These are phyloP conservation scores for Pestalotiopsis sp. DNA, from an alignment of 2,329 filamentous ascomycete species.

Conservation along the genomic window DNA sequence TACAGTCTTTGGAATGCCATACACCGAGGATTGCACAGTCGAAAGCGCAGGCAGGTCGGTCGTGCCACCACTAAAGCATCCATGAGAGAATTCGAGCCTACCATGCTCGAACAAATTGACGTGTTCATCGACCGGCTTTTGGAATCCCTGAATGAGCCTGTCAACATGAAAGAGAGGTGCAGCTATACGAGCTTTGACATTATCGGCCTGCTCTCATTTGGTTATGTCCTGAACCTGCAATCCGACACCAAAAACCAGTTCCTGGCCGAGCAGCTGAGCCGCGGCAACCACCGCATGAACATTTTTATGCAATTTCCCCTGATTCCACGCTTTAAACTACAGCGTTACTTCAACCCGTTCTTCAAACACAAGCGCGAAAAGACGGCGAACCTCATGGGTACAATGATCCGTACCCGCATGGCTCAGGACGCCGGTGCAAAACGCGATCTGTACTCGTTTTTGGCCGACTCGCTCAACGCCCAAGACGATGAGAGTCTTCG, in stretches of 20 bases:
- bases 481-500: background rate
- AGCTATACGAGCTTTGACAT: slow-evolving; percentile 19
- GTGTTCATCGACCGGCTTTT: slow-evolving; percentile 11
- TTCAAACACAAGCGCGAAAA: background rate
- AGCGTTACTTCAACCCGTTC: background rate
- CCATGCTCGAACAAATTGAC: slow-evolving; percentile 7
- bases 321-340: background rate
- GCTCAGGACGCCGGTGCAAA: slow-evolving; percentile 14
- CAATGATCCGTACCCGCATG: slow-evolving; percentile 20
- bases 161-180: slow-evolving; percentile 18
- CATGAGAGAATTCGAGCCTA: slow-evolving; percentile 8
- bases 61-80: slow-evolving; percentile 6
- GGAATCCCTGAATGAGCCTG: slow-evolving; percentile 7
- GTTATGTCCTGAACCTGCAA: slow-evolving; percentile 20
- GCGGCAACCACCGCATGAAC: background rate
- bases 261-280: background rate
- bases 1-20: slow-evolving; percentile 13
- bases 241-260: slow-evolving; percentile 16
- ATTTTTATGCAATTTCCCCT: background rate
- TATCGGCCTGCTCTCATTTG: slow-evolving; percentile 22
- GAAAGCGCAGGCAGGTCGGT: slow-evolving; percentile 8
- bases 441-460: slow-evolving; percentile 21
- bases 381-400: slow-evolving; percentile 15
- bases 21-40: slow-evolving; percentile 2
- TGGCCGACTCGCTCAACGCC: slow-evolving; percentile 13